Base-by-base conservation (phyloP, 768 basidiomycete genomes). In the Macrolepiota albuminosa region DNA sequence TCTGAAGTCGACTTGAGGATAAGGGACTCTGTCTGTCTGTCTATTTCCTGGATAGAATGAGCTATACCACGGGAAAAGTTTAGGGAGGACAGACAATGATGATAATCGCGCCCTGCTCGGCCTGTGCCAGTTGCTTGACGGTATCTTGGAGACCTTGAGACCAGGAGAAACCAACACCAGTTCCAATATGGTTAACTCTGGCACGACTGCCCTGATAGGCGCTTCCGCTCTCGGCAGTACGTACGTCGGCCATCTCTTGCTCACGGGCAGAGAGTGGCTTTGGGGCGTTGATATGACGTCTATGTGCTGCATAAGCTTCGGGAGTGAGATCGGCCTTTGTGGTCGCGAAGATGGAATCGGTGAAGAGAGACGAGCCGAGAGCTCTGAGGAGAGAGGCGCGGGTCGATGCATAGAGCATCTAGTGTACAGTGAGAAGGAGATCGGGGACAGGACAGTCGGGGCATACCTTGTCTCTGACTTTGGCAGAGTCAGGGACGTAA, bases 361-460 rank as follows among this genome's bases (percentile, higher is more conserved):
- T 81, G 71, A 94, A 91, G 36, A 83, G 71, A 18, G 84, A 76
- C 2, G 93, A 86, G 47, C 91, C 91, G 4, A 95, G 79, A n/a
- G 81, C 76, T 70, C 84, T 91, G 33, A 85, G 78, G 24, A 95
- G 78, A 18, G 85, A 79, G 26, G 78, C 77, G 47, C 91, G 84
- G 1, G 88, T 87, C 3, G 93, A 88, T 24, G 93, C 91, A 71
- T 94, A 95, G 37, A 95, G 77, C 92, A 94, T 95, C 91, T 94
- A 58, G 16, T 40, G 42, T 52, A 46, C 26, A 64, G 46, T 56
- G 54, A 46, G 36, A 21, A 51, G n/a, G 42, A 18, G 34, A 40
- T 52, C 57, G 48, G 37, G 46, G 37, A 62, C 52, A 46, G 50
- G 43, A 45, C 36, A 16, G 40, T 9, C 29, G 2, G 39, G 26